Base-by-base conservation (phyloP, 1,139 yeast genomes). In the Diutina mesorugosa region DNA sequence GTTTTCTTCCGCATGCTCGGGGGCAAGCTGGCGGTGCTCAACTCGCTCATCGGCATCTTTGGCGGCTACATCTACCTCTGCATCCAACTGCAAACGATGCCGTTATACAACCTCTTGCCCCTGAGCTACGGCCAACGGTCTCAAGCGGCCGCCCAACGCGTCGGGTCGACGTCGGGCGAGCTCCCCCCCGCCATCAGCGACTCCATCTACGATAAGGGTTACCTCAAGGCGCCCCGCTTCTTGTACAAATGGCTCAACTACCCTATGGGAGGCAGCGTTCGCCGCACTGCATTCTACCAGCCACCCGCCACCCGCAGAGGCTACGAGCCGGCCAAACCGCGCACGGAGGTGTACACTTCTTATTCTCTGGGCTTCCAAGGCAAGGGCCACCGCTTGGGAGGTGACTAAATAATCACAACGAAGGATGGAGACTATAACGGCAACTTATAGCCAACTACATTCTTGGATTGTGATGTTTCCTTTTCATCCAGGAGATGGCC, bases 21-120 rank as follows among this genome's bases (percentile, higher is more conserved):
- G 3, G 74, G 71, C 46, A 84, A 84, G 1, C 68, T 63, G 45
- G 58, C 67, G 4, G 72, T 79, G 56, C 62, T 73, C 16, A 73
- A 74, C 58, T 70, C 80, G 0, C 59, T 77, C 2, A 64, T 76
- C 18, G 87, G 88, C 0, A 75, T 80, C 60, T 63, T 72, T 7
- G 78, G 80, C 1, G 87, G 84, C 0, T 83, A 83, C 63, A 61
- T 80, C 26, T 83, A 83, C 66, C 82, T 79, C 60, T 83, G 88
- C 63, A 65, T 81, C 45, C 85, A 82, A 62, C 79, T 85, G 1
- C 69, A 72, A 50, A 79, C 87, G 0, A 61, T 77, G 41, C 80
- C 80, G 1, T 56, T 76, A 30, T 74, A 73, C 62, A 76, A 76
- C 61, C 65, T 76, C 47, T 61, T 72, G 51, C 72, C 77, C 1